phyloP scores from a whole-genome alignment of 2,329 filamentous ascomycete species.

The Pochonia chlamydosporia region DNA sequence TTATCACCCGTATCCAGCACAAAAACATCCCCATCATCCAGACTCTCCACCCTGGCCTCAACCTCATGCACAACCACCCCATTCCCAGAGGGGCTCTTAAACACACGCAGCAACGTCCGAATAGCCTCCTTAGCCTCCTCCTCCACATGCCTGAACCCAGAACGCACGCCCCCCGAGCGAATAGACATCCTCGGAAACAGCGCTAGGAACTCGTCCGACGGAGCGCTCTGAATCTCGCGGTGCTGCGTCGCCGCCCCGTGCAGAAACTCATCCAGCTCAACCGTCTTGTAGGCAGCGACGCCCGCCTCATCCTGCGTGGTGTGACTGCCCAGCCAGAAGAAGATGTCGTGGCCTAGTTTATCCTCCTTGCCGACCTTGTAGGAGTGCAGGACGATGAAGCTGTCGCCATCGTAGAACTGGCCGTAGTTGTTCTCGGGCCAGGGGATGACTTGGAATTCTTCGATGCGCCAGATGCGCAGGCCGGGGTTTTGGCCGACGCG shows the following conservation, averaged over 20 bases:
- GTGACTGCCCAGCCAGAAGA: slow-evolving; percentile 63
- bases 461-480: slow-evolving; percentile 60
- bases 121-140: slow-evolving; percentile 34
- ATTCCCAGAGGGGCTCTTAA: slow-evolving; percentile 43
- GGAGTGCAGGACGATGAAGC: slow-evolving; percentile 60
- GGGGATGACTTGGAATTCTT: slow-evolving; percentile 58
- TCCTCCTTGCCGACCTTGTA: slow-evolving; percentile 43
- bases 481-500: slow-evolving; percentile 46
- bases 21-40: slow-evolving; percentile 63
- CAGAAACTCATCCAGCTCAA: slow-evolving; percentile 64
- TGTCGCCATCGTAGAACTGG: slow-evolving; percentile 62
- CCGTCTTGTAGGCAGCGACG: slow-evolving; percentile 64
- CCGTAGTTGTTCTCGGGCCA: slow-evolving; percentile 54
- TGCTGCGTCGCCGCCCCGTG: slow-evolving; percentile 57
- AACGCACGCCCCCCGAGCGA: slow-evolving; percentile 52
- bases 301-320: slow-evolving; percentile 65
- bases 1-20: slow-evolving; percentile 56
- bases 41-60: slow-evolving; percentile 52
- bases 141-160: slow-evolving; percentile 60
- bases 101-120: slow-evolving; percentile 53
- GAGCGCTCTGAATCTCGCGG: slow-evolving; percentile 54
- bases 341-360: slow-evolving; percentile 56
- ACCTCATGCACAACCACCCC: slow-evolving; percentile 59
- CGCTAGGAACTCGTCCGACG: slow-evolving; percentile 53
- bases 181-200: slow-evolving; percentile 58